Conservation (phyloP, 352 stramenopile species). For the Globisporangium takayamanum region DNA sequence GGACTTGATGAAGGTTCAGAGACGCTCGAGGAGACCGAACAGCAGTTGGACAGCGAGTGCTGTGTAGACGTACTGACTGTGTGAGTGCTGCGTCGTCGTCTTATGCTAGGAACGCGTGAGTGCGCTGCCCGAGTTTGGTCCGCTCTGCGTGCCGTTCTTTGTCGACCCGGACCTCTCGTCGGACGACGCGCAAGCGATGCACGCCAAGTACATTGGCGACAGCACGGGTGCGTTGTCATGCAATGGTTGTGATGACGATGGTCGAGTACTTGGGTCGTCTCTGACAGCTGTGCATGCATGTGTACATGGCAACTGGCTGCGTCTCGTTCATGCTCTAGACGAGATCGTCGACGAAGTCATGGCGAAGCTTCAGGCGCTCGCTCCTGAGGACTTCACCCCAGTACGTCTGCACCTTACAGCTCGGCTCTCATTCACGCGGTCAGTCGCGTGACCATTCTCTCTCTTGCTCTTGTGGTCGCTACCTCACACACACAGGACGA, state of each 20-base stretch:
- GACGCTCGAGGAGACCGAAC: too few relatives aligned
- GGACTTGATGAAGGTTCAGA: slow-evolving; percentile 71
- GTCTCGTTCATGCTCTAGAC: slow-evolving; percentile 9
- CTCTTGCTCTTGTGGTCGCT: neutral
- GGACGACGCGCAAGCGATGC: slow-evolving; percentile 53
- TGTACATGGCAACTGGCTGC: neutral
- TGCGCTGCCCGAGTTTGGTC: slow-evolving; percentile 71
- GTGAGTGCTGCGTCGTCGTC: too few relatives aligned
- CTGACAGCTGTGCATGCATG: neutral
- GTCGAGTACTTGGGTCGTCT: slow-evolving; percentile 3
- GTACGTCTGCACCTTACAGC: slow-evolving; percentile 17
- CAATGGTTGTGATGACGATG: neutral
- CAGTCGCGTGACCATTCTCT: neutral
- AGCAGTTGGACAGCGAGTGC: too few relatives aligned
- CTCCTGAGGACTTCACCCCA: slow-evolving; percentile 60
- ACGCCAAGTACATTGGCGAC: slow-evolving; percentile 65
- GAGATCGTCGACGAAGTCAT: slow-evolving; percentile 51
- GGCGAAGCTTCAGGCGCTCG: slow-evolving; percentile 34
- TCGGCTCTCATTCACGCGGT: neutral
- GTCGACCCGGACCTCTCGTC: slow-evolving; percentile 43
- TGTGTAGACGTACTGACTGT: neutral
- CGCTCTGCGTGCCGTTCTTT: slow-evolving; percentile 73
- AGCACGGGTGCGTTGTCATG: slow-evolving; percentile 29
- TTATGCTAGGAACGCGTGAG: slow-evolving; percentile 61
- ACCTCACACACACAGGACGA: slow-evolving; percentile 34